Percentiles rank a stretch among this genome's conserved stretches.
These are phyloP conservation scores for Mimosa bimucronata DNA, from an alignment of 306 rosid genomes.

Conservation along the genomic window DNA sequence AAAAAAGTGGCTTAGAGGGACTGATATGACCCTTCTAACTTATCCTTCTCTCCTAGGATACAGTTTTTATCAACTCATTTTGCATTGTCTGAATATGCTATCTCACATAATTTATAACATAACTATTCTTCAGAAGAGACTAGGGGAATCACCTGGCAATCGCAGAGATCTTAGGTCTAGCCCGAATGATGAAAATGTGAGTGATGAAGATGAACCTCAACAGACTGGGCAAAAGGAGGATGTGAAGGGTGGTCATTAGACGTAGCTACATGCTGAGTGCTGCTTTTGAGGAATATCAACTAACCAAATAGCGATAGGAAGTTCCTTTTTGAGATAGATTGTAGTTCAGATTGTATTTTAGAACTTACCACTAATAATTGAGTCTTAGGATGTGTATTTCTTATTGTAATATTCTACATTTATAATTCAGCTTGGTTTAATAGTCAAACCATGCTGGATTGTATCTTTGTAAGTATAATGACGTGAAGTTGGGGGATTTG, in stretches of 20 bases:
- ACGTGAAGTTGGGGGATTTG: too few relatives aligned
- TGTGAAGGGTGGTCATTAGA: conserved; percentile 53
- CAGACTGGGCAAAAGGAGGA: conserved; percentile 48
- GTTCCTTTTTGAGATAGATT: conserved; percentile 49
- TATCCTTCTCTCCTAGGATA: background rate
- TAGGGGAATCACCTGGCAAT: conserved; percentile 60
- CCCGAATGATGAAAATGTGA: conserved; percentile 52
- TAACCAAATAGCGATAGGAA: conserved; percentile 62
- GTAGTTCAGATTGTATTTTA: conserved; percentile 43
- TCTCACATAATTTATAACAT: conserved; percentile 25
- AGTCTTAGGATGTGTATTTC: conserved; percentile 50
- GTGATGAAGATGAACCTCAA: conserved; percentile 48
- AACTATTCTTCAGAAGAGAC: conserved; percentile 60
- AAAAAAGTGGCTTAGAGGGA: too few relatives aligned
- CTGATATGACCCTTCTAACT: too few relatives aligned
- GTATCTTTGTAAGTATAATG: conserved; percentile 51
- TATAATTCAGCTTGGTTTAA: conserved; percentile 36
- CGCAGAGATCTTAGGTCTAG: conserved; percentile 58
- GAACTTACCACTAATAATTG: conserved; percentile 32
- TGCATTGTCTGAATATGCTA: conserved; percentile 14
- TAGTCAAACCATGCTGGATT: conserved; percentile 40
- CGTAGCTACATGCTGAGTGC: conserved; percentile 49
- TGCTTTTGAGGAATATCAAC: conserved; percentile 54
- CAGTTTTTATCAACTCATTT: conserved; percentile 8
- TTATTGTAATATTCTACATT: conserved; percentile 39